phyloP scores from a whole-genome alignment of 805 yeast species.

The Hagleromyces aurorensis region DNA sequence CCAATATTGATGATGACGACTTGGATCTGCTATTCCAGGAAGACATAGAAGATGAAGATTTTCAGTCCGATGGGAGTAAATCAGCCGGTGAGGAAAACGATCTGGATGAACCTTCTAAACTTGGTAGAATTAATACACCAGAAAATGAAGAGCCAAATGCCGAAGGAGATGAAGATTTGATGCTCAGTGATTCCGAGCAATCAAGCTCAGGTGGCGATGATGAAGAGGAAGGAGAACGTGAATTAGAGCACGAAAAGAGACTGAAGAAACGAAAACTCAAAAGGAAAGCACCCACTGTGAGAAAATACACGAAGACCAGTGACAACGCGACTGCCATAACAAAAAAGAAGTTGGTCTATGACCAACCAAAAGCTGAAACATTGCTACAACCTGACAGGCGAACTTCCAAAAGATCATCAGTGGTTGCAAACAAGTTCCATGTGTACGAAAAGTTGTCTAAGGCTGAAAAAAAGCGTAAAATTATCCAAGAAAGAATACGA shows the following conservation, averaged over 20 bases:
- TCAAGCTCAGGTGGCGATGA: slow-evolving; percentile 38
- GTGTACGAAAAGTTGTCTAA: slow-evolving; percentile 63
- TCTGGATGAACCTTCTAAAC: slow-evolving; percentile 16
- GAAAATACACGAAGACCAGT: slow-evolving; percentile 28
- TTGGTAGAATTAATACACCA: slow-evolving; percentile 4
- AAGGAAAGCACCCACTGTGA: slow-evolving; percentile 26
- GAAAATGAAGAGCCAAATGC: slow-evolving; percentile 7
- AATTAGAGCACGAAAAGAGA: slow-evolving; percentile 39
- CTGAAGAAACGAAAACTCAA: slow-evolving; percentile 22
- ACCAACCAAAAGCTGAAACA: slow-evolving; percentile 41
- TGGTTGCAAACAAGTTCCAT: slow-evolving; percentile 69
- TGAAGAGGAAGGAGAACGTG: slow-evolving; percentile 65
- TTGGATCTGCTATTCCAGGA: slow-evolving; percentile 64
- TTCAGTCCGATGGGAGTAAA: slow-evolving; percentile 25
- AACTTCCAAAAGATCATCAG: slow-evolving; percentile 69
- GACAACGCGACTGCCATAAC: slow-evolving; percentile 27
- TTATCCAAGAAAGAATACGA: slow-evolving; percentile 34
- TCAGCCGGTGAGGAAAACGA: slow-evolving; percentile 29
- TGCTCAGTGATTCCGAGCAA: slow-evolving; percentile 27
- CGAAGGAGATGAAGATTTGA: slow-evolving; percentile 27
- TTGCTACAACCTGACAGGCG: slow-evolving; percentile 50
- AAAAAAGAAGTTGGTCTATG: slow-evolving; percentile 18
- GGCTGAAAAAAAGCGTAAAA: slow-evolving; percentile 52
- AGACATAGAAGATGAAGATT: slow-evolving; percentile 49
- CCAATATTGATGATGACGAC: slow-evolving; percentile 67